Percentiles rank a stretch among this genome's conserved stretches.
Evolutionary conservation across 1,284 basidiomycete genomes (phyloP).

Genomic region (Peniophora sp.): DNA sequence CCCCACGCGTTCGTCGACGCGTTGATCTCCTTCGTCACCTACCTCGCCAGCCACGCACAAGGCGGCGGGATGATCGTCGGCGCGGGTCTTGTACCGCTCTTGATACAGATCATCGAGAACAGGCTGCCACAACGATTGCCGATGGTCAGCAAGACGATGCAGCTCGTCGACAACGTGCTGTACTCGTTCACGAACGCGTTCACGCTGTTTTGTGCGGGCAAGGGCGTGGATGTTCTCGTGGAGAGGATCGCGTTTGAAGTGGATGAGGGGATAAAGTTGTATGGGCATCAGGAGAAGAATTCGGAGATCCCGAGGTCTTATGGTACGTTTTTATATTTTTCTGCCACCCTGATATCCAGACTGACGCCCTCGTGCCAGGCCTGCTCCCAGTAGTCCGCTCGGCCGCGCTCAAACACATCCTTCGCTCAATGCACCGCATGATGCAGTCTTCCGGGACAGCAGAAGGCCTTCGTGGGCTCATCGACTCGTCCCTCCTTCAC

Average conservation of each 20-base stretch:
- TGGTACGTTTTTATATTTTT: slow-evolving; percentile 31
- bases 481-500: slow-evolving; percentile 84
- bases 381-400: slow-evolving; percentile 61
- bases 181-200: slow-evolving; percentile 89
- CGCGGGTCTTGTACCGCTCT: slow-evolving; percentile 89
- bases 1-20: slow-evolving; percentile 83
- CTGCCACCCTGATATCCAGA: slow-evolving; percentile 3
- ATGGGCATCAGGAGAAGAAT: slow-evolving; percentile 33
- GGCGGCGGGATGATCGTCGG: slow-evolving; percentile 92
- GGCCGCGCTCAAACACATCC: slow-evolving; percentile 81
- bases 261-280: slow-evolving; percentile 56
- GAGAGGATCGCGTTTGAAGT: slow-evolving; percentile 83
- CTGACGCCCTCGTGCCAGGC: slow-evolving; percentile 25
- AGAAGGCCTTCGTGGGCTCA: slow-evolving; percentile 90
- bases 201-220: slow-evolving; percentile 77
- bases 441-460: slow-evolving; percentile 93
- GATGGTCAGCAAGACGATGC: slow-evolving; percentile 82
- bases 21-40: slow-evolving; percentile 81
- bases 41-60: slow-evolving; percentile 75
- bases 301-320: slow-evolving; percentile 47
- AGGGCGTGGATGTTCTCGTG: slow-evolving; percentile 83
- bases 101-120: slow-evolving; percentile 85
- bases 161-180: slow-evolving; percentile 87
- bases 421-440: slow-evolving; percentile 92
- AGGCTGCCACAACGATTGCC: slow-evolving; percentile 57